phyloP scores from a whole-genome alignment of 805 yeast genomes.

The Starmerella lactis-condensi region DNA sequence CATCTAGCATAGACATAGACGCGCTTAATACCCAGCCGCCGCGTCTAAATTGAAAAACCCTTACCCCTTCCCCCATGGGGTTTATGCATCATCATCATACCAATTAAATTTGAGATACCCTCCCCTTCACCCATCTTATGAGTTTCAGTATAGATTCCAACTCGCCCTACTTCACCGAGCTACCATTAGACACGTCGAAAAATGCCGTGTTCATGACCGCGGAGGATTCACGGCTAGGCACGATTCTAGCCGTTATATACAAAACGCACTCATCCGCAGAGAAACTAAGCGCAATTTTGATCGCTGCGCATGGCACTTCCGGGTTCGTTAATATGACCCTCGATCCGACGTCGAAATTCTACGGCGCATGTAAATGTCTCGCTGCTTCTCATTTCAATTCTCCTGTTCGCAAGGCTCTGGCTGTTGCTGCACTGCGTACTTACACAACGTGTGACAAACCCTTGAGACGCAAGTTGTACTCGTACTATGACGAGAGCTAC shows the following conservation, averaged over 20 bases:
- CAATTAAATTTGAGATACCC: background rate
- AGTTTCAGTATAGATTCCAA: slow-evolving; percentile 19
- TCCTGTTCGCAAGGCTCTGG: slow-evolving; percentile 54
- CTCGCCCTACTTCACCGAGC: slow-evolving; percentile 21
- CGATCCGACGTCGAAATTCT: slow-evolving; percentile 44
- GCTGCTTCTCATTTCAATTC: slow-evolving; percentile 31
- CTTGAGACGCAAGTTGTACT: slow-evolving; percentile 6
- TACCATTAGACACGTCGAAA: slow-evolving; percentile 14
- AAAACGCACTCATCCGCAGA: slow-evolving; percentile 13
- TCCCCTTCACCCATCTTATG: slow-evolving; percentile 3
- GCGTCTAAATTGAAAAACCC: no score
- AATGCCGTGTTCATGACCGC: slow-evolving; percentile 25
- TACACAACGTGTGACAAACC: slow-evolving; percentile 36
- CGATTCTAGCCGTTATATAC: slow-evolving; percentile 22
- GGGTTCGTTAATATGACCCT: slow-evolving; percentile 41
- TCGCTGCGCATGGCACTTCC: slow-evolving; percentile 40
- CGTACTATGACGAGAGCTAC: slow-evolving; percentile 46
- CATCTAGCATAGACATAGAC: no score
- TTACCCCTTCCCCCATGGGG: no score
- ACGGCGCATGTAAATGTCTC: slow-evolving; percentile 61
- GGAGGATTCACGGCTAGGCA: slow-evolving; percentile 21
- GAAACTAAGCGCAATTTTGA: slow-evolving; percentile 19
- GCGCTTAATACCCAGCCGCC: no score
- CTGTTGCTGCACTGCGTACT: slow-evolving; percentile 51
- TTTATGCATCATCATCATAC: no score